Conservation (phyloP, 1,284 basidiomycete genomes). For the Marasmius fiardii region DNA sequence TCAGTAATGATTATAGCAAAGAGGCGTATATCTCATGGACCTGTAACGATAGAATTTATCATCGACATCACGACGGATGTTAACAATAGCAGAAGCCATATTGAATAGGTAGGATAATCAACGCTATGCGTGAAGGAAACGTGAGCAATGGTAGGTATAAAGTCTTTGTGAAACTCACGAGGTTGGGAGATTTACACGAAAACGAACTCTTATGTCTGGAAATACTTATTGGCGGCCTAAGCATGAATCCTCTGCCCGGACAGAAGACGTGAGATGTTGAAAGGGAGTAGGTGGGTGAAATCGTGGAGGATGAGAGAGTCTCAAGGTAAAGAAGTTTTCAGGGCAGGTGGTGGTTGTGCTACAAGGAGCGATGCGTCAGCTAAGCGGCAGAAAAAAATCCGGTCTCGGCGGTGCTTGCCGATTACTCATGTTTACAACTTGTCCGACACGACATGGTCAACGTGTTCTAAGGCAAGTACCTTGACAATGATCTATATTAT, state of each 20-base stretch:
- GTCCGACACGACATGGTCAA: too few relatives aligned
- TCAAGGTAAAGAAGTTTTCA: neutral
- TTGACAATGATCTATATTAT: too few relatives aligned
- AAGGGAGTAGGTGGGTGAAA: slow-evolving; percentile 42
- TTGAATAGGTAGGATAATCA: slow-evolving; percentile 55
- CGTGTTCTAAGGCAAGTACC: too few relatives aligned
- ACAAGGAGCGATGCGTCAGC: neutral
- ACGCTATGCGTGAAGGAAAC: slow-evolving; percentile 37
- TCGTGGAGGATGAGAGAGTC: slow-evolving; percentile 33
- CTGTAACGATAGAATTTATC: slow-evolving; percentile 90
- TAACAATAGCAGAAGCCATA: slow-evolving; percentile 89
- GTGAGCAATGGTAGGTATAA: neutral
- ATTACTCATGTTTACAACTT: too few relatives aligned
- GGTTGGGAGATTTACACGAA: slow-evolving; percentile 53
- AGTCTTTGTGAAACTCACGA: slow-evolving; percentile 39
- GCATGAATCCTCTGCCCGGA: slow-evolving; percentile 83
- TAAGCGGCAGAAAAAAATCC: neutral
- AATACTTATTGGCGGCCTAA: slow-evolving; percentile 78
- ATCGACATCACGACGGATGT: slow-evolving; percentile 98
- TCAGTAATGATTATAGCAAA: slow-evolving; percentile 7
- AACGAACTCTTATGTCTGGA: slow-evolving; percentile 60
- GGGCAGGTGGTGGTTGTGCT: slow-evolving; percentile 1
- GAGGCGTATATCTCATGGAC: slow-evolving; percentile 35
- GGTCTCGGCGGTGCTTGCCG: neutral
- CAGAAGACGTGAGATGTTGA: slow-evolving; percentile 54